Evolutionary conservation across 208 protist species (phyloP).

Genomic region (Acanthamoeba castellanii): DNA sequence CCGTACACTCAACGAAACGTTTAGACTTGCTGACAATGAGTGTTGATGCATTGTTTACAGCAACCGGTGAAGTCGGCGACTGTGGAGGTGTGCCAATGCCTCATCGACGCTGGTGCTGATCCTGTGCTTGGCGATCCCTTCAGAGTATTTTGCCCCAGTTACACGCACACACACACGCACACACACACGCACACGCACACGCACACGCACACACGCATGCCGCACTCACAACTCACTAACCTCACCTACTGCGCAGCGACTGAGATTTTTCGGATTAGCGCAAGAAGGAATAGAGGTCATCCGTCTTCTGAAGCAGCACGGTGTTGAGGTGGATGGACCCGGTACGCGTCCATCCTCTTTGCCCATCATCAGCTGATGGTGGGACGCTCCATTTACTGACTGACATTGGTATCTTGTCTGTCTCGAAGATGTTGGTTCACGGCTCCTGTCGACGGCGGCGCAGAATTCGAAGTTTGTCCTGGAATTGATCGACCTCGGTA

Average conservation of each 20-base stretch:
- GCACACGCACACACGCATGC: no score
- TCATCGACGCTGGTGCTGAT: background rate
- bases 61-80: background rate
- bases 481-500: background rate
- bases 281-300: background rate
- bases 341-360: no score
- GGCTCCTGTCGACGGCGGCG: background rate
- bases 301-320: background rate
- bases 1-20: no score
- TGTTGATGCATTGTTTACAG: no score
- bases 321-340: background rate
- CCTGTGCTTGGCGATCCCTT: background rate
- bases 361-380: no score
- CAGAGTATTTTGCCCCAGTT: no score
- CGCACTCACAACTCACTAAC: background rate
- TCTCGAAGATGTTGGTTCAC: background rate
- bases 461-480: background rate
- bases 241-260: background rate
- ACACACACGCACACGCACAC: no score
- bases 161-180: no score
- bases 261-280: background rate
- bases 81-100: background rate
- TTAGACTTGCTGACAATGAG: background rate
- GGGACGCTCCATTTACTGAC: background rate
- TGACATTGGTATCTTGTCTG: background rate